Base-by-base conservation (phyloP, 331 rosid genomes). In the Spiraea crenata region DNA sequence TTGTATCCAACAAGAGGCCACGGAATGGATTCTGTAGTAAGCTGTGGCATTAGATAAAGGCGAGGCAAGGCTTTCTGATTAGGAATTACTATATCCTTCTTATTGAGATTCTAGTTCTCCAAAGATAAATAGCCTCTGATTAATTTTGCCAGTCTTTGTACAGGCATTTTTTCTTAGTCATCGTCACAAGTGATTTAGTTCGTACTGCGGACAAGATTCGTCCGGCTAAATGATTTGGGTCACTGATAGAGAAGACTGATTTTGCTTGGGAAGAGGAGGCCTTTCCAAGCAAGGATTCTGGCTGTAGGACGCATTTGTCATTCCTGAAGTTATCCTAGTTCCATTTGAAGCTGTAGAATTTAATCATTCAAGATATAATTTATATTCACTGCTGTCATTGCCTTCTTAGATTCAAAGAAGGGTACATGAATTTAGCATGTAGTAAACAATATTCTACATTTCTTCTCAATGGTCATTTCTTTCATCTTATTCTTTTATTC, bases 1-100 rank as follows among this genome's bases (percentile, higher is more conserved):
- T 95, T 14, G 68, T 95, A 69, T 91, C 96, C 75, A 78, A 77
- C 90, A 95, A 95, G 89, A 89, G 91, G 92, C 87, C 84, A 45
- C 84, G 86, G 65, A 89, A 85, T 74, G 96, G 92, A 77, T 85
- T 86, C 81, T 77, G 82, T 60, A 85, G 85, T 69, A 83, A 85
- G 82, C 83, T 66, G 76, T 81, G 86, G 81, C 88, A 79, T 71
- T 88, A 78, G 91, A 81, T 63, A 79, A 76, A 66, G 72, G 73
- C 39, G 31, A 65, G 49, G 81, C 80, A 16, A 58, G 64, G 64
- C 45, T 58, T 81, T 77, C 75, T 77, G 74, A 77, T 65, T 25
- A 38, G 37, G 79, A 82, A 79, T 76, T 76, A 75, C 41, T 49
- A 70, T 69, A 58, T 79, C 75, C 83, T 72, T 77, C 85, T 68